Evolutionary conservation across 2,329 filamentous ascomycete genomes (phyloP).

Genomic region (Biscogniauxia marginata): DNA sequence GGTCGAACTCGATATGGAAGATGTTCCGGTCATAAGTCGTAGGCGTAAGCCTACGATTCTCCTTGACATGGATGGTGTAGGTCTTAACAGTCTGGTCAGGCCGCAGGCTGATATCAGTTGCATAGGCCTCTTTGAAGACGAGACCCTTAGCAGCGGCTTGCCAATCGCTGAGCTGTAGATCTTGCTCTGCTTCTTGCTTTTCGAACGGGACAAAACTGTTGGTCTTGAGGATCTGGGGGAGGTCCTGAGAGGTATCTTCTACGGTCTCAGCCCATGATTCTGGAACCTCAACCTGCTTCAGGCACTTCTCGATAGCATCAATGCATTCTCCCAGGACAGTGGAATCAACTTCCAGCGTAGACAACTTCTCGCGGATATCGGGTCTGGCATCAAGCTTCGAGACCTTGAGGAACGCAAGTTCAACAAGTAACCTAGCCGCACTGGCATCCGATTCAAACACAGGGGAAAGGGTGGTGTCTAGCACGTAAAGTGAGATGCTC

Average conservation of each 20-base stretch:
- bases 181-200: constrained; percentile 70
- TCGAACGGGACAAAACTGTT: constrained; percentile 84
- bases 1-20: constrained; percentile 99
- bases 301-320: constrained; percentile 65
- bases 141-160: constrained; percentile 82
- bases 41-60: constrained; percentile 91
- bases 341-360: constrained; percentile 53
- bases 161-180: constrained; percentile 69
- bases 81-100: constrained; percentile 88
- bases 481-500: constrained; percentile 67
- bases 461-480: constrained; percentile 70
- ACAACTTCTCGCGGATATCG: constrained; percentile 65
- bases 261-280: constrained; percentile 76
- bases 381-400: constrained; percentile 65
- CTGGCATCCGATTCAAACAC: constrained; percentile 64
- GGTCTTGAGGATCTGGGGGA: constrained; percentile 64
- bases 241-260: constrained; percentile 51
- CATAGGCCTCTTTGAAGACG: constrained; percentile 92
- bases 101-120: constrained; percentile 69
- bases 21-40: constrained; percentile 93
- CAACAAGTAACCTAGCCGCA: constrained; percentile 65
- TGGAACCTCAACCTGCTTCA: constrained; percentile 74
- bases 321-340: constrained; percentile 54
- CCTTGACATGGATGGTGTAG: constrained; percentile 83
- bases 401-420: constrained; percentile 81